These are phyloP conservation scores for Ogataea methanolica DNA, from an alignment of 805 yeast species.

Conservation along the genomic window DNA sequence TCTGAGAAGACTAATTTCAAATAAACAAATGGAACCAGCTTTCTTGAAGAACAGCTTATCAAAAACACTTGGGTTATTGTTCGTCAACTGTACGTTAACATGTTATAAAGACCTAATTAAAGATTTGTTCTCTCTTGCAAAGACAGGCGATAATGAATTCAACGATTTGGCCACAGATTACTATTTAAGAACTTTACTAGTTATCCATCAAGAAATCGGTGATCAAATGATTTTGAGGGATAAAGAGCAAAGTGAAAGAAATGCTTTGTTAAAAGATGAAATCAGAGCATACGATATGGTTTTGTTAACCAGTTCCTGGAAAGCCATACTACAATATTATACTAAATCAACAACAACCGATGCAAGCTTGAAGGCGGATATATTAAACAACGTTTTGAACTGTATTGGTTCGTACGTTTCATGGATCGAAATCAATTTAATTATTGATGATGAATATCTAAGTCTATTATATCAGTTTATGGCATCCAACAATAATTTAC, in stretches of 20 bases:
- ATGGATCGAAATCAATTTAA: conserved; percentile 84
- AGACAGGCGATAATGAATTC: conserved; percentile 23
- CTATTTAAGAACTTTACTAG: conserved; percentile 65
- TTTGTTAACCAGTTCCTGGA: conserved; percentile 63
- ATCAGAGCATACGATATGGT: conserved; percentile 76
- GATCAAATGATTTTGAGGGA: conserved; percentile 80
- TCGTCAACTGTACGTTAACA: conserved; percentile 42
- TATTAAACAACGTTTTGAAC: conserved; percentile 53
- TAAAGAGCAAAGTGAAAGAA: conserved; percentile 56
- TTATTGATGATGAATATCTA: conserved; percentile 58
- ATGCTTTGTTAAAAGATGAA: conserved; percentile 71
- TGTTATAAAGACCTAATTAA: conserved; percentile 48
- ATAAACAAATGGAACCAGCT: conserved; percentile 31
- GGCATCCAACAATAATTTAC: conserved; percentile 30
- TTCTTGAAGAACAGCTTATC: conserved; percentile 55
- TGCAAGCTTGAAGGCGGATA: conserved; percentile 32
- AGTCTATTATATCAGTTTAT: conserved; percentile 55
- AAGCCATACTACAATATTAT: conserved; percentile 42
- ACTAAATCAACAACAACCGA: conserved; percentile 19
- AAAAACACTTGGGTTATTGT: conserved; percentile 48
- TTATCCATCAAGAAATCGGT: conserved; percentile 88
- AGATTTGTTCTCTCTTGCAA: conserved; percentile 41
- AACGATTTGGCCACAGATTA: conserved; percentile 55
- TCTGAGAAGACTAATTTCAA: conserved; percentile 28
- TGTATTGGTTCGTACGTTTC: conserved; percentile 83